These are phyloP conservation scores for Parathielavia hyrcaniae DNA, from an alignment of 495 filamentous ascomycete species.

Conservation along the genomic window DNA sequence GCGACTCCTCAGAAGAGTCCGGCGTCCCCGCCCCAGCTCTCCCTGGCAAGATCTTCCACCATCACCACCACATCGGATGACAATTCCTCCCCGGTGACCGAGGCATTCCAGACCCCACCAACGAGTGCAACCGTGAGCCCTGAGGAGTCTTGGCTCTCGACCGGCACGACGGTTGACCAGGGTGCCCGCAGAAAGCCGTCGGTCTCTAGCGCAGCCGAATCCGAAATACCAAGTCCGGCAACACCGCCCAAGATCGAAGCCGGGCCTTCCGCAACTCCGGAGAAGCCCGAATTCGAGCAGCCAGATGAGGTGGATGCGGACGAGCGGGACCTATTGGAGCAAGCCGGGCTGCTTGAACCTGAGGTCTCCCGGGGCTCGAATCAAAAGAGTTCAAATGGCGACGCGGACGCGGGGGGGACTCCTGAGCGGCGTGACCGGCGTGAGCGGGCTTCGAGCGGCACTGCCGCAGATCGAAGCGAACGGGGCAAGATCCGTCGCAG, in stretches of 20 bases:
- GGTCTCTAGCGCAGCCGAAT: slow-evolving; percentile 39
- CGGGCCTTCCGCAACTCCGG: slow-evolving; percentile 19
- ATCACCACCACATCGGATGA: slow-evolving; percentile 30
- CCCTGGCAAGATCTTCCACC: slow-evolving; percentile 29
- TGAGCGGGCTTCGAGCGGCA: slow-evolving; percentile 27
- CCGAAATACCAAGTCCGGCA: slow-evolving; percentile 27
- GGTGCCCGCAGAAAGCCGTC: slow-evolving; percentile 36
- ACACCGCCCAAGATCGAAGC: slow-evolving; percentile 30
- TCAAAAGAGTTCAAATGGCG: slow-evolving; percentile 17
- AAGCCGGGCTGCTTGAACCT: slow-evolving; percentile 43
- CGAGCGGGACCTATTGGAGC: slow-evolving; percentile 46
- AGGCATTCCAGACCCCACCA: slow-evolving; percentile 45
- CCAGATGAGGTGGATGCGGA: slow-evolving; percentile 41
- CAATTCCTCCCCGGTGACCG: slow-evolving; percentile 32
- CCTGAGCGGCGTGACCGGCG: slow-evolving; percentile 35
- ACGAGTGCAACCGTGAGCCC: slow-evolving; percentile 43
- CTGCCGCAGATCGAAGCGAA: slow-evolving; percentile 40
- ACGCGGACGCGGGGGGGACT: slow-evolving; percentile 28
- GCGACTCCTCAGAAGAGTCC: slow-evolving; percentile 28
- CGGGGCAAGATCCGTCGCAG: slow-evolving; percentile 70
- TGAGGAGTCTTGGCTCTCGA: slow-evolving; percentile 49
- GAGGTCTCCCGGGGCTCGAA: slow-evolving; percentile 17
- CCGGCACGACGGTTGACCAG: slow-evolving; percentile 40
- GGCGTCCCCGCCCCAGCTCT: slow-evolving; percentile 29
- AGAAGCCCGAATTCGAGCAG: slow-evolving; percentile 26